A percentile compares a stretch with the other conserved stretches of the same genome.
These are phyloP conservation scores for Ogataea zsoltii DNA, from an alignment of 805 yeast genomes.

Conservation along the genomic window DNA sequence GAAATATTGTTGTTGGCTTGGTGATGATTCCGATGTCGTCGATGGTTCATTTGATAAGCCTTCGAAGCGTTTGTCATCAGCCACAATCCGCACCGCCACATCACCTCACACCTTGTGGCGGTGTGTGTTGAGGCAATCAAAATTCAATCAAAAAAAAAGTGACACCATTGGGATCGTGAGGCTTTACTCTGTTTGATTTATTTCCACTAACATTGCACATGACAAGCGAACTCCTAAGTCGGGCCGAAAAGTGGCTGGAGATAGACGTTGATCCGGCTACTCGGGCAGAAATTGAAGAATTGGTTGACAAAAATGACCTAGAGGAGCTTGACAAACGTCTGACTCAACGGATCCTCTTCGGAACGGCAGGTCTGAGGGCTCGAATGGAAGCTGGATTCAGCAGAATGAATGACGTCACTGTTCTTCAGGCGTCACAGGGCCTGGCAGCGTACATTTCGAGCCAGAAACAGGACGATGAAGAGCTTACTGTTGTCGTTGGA, in stretches of 20 bases:
- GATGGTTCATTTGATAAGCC: too few species aligned
- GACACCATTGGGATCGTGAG: too few species aligned
- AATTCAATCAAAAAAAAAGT: too few species aligned
- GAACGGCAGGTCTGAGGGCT: slow-evolving; percentile 91
- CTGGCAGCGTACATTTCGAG: slow-evolving; percentile 52
- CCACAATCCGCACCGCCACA: too few species aligned
- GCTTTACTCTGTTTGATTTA: too few species aligned
- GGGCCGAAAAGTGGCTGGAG: slow-evolving; percentile 40
- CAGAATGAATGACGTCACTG: slow-evolving; percentile 86
- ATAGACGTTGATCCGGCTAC: slow-evolving; percentile 44
- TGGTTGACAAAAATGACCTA: slow-evolving; percentile 41
- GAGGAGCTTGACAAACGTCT: slow-evolving; percentile 53
- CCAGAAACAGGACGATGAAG: slow-evolving; percentile 33
- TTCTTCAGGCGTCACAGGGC: slow-evolving; percentile 89
- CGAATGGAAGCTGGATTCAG: slow-evolving; percentile 89
- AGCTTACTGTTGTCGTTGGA: slow-evolving; percentile 66
- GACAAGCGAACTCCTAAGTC: background rate
- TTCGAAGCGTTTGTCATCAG: too few species aligned
- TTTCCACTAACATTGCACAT: background rate
- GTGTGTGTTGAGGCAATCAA: too few species aligned
- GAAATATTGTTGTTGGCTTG: too few species aligned
- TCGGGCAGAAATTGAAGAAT: slow-evolving; percentile 51
- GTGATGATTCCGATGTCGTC: too few species aligned
- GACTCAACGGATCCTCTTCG: slow-evolving; percentile 69
- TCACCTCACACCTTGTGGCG: too few species aligned